These are phyloP conservation scores for Albophoma yamanashiensis DNA, from an alignment of 2,329 filamentous ascomycete genomes.

Conservation along the genomic window DNA sequence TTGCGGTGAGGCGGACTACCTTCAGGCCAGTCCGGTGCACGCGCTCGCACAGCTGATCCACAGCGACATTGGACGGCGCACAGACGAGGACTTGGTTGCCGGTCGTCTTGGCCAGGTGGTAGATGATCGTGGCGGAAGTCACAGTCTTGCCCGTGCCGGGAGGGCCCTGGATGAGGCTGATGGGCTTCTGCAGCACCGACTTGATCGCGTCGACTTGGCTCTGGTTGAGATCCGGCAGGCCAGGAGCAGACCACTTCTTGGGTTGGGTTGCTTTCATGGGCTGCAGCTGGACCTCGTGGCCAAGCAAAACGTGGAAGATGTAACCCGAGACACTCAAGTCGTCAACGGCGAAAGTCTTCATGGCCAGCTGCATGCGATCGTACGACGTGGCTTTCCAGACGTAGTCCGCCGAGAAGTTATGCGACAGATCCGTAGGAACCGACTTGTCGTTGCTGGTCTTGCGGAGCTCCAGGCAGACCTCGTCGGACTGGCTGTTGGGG, in stretches of 20 bases:
- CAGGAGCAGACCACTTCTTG: slow-evolving; percentile 93
- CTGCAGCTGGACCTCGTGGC: slow-evolving; percentile 86
- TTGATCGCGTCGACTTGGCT: slow-evolving; percentile 97
- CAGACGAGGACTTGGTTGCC: slow-evolving; percentile 92
- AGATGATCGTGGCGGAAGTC: slow-evolving; percentile 96
- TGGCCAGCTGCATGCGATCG: slow-evolving; percentile 96
- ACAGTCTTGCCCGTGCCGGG: slow-evolving; percentile 98
- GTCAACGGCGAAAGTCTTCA: slow-evolving; percentile 98
- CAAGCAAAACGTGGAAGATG: slow-evolving; percentile 93
- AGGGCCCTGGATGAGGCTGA: slow-evolving; percentile 93
- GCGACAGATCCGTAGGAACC: slow-evolving; percentile 89
- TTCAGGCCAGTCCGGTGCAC: slow-evolving; percentile 92
- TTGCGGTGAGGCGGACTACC: slow-evolving; percentile 95
- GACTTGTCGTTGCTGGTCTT: slow-evolving; percentile 94
- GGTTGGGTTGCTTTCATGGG: slow-evolving; percentile 94
- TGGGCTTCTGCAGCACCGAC: slow-evolving; percentile 82
- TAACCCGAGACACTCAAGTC: slow-evolving; percentile 98
- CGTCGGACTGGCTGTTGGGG: slow-evolving; percentile 96
- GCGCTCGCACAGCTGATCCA: slow-evolving; percentile 95
- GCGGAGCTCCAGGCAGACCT: slow-evolving; percentile 89
- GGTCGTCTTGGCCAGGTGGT: slow-evolving; percentile 91
- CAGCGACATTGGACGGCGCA: slow-evolving; percentile 94
- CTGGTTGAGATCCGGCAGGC: slow-evolving; percentile 85
- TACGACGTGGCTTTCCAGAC: slow-evolving; percentile 99
- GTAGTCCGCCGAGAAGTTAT: slow-evolving; percentile 97